phyloP scores from a whole-genome alignment of 192 early-diverging fungal species.

The Backusella macrospora region DNA sequence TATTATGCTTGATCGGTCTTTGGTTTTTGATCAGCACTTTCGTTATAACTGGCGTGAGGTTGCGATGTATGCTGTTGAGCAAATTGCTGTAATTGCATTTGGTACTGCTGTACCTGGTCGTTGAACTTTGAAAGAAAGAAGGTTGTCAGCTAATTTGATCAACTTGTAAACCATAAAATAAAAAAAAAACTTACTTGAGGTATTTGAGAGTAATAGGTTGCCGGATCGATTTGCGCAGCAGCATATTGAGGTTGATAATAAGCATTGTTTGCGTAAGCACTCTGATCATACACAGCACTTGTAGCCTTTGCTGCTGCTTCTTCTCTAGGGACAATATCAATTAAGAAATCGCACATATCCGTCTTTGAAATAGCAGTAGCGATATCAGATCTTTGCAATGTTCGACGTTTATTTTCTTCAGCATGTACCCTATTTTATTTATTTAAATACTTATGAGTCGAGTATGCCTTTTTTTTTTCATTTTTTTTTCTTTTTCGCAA shows the following conservation, averaged over 20 bases:
- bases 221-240: conserved; percentile 32
- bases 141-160: not conserved
- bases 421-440: conserved; percentile 73
- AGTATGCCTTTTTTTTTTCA: not conserved
- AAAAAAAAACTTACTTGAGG: conserved; percentile 27
- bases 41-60: not conserved
- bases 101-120: conserved; percentile 47
- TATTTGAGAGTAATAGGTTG: conserved; percentile 41
- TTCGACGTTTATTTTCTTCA: conserved; percentile 96
- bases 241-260: conserved; percentile 8
- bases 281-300: conserved; percentile 34
- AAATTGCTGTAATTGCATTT: conserved; percentile 42
- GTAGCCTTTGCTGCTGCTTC: conserved; percentile 47
- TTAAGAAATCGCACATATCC: conserved; percentile 97
- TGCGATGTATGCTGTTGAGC: conserved; percentile 27
- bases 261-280: conserved; percentile 28
- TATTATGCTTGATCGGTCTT: not conserved
- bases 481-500: not conserved
- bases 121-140: conserved; percentile 30
- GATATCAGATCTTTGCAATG: conserved; percentile 90
- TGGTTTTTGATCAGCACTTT: conserved; percentile 6
- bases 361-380: conserved; percentile 84
- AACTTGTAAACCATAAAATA: not conserved
- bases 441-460: not conserved
- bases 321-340: conserved; percentile 95